Evolutionary conservation across 192 early-diverging fungal genomes (phyloP), one percentile per base, ranked within the genome.

Genomic region (Geosiphon pyriformis): DNA sequence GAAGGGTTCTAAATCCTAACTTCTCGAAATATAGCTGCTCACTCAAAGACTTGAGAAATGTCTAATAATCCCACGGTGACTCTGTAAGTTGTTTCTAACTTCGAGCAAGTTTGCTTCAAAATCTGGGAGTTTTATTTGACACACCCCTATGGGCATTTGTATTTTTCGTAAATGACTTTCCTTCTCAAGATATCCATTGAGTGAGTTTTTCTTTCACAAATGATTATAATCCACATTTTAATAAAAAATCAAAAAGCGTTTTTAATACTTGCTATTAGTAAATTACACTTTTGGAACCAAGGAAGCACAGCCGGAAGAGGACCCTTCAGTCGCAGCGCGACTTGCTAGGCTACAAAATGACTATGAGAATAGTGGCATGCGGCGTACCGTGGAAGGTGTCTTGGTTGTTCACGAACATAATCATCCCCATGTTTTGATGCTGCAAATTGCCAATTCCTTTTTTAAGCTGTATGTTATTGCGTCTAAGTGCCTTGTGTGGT

Each of bases 361-460:
- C 50, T 91, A 85, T 72, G 80, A 82, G 20, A 71, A 67, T 32
- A 70, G 78, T 42, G 90, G 90, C 7, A 84, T 86, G 79, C 75
- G 90, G 56, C 62, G 74, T 20, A 86, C 85, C 8, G 90, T 92
- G 11, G 88, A 90, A 67, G 90, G 74, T 1, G 83, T 91, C 8
- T 65, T 92, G 25, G 80, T 91, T 1, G 87, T 91, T 35, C 89
- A 92, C 73, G 87, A 89, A 55, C 87, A 91, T 69, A 83, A 81
- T 55, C 88, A 90, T 74, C 90, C 90, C 12, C 89, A 91, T 61
- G 87, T 92, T 8, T 74, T 92, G 12, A 82, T 92, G 83, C 67
- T 92, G 34, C 86, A 90, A 67, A 87, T 88, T 59, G 86, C 82
- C 29, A 86, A 88, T 69, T 74, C 78, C 0, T 90, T 87, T 70